Percentiles rank a stretch among this genome's conserved stretches.
phyloP scores from a whole-genome alignment of 352 stramenopile genomes.

The Thalassiosira pacifica region DNA sequence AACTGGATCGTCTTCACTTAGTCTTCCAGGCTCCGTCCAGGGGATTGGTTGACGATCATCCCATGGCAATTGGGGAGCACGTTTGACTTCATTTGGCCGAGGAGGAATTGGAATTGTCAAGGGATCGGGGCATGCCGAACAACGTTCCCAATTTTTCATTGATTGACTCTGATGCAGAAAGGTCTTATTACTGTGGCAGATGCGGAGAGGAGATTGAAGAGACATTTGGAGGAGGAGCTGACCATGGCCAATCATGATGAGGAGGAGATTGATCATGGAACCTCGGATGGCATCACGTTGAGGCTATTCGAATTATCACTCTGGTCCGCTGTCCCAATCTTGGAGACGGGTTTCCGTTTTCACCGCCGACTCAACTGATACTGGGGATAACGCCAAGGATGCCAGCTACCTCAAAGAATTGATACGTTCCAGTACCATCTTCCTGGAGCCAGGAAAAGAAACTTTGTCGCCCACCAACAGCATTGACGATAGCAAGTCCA shows the following conservation, averaged over 20 bases:
- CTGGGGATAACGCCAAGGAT: constrained; percentile 39
- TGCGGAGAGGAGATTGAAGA: constrained; percentile 76
- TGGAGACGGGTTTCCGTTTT: constrained; percentile 37
- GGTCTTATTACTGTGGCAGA: constrained; percentile 70
- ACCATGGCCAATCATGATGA: constrained; percentile 62
- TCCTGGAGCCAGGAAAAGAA: constrained; percentile 74
- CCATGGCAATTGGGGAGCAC: constrained; percentile 80
- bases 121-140: constrained; percentile 5
- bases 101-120: constrained; percentile 58
- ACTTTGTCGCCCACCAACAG: constrained; percentile 7
- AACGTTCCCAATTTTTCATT: constrained; percentile 15
- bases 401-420: constrained; percentile 81
- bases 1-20: constrained; percentile 84
- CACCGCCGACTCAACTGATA: constrained; percentile 36
- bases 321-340: too few relatives aligned
- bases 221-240: constrained; percentile 79
- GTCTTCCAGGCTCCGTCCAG: constrained; percentile 78
- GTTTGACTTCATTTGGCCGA: constrained; percentile 68
- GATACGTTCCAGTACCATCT: constrained; percentile 78
- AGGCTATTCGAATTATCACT: constrained; percentile 74
- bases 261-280: constrained; percentile 38
- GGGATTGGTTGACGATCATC: constrained; percentile 79
- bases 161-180: constrained; percentile 58
- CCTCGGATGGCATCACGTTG: constrained; percentile 50
- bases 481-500: constrained; percentile 21